Base-by-base conservation (phyloP, 1,284 basidiomycete species). In the Cerioporus squamosus region DNA sequence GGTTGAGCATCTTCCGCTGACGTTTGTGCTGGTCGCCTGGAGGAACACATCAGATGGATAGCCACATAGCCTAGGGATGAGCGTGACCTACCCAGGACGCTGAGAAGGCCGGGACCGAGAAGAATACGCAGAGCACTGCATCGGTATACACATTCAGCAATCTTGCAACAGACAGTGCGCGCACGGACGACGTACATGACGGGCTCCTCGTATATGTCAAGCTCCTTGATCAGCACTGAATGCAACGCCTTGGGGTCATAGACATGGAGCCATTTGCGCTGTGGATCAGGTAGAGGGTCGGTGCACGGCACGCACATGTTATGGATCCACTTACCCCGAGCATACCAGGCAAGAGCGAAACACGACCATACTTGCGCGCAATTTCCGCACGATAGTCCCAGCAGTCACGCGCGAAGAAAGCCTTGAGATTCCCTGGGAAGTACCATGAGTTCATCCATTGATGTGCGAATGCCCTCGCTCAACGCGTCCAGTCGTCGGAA, bases 221-320 rank as follows among this genome's bases (percentile, higher is more conserved):
- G 68, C 14, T 75, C 74, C 55, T 73, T 75, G 23, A 73, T 62
- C 22, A 75, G 40, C 12, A 76, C 66, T 24, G 60, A 60, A 39
- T 72, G 66, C 50, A 74, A 52, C 0, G 72, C 72, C 20, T 55
- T 58, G 1, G 70, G 63, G 38, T 74, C 71, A 23, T 57, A 59
- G 17, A 70, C 60, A 20, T 58, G 54, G 12, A 72, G 51, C 55
- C 54, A 55, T n/a, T 43, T 49, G 3, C 40, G n/a, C 60, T 64
- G 26, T 7, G 17, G n/a, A 29, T 22, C 9, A 1, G n/a, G 15
- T 44, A 2, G 26, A 14, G 5, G 9, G 42, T 44, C 33, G 15
- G 29, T 20, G 45, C 15, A 43, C 26, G 24, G 15, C 39, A 14
- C n/a, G n/a, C n/a, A 1, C 0, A 31, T 9, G 14, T 17, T 29